Base-by-base conservation (phyloP, 140 eudicot genomes). In the Erigeron philadelphicus region DNA sequence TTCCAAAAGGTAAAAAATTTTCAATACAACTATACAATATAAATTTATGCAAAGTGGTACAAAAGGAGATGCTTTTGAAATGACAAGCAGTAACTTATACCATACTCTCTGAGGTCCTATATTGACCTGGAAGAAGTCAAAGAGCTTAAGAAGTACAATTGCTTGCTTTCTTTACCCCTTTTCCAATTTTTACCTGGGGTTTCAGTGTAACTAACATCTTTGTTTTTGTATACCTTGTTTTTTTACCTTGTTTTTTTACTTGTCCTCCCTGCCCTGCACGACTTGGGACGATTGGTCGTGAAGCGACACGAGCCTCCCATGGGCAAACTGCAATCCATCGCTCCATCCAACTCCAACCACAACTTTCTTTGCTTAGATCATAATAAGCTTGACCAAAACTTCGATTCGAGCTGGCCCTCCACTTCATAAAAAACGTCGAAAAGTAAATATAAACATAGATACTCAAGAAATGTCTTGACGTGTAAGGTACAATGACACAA, bases 131-230 rank as follows among this genome's bases (percentile, higher is more conserved):
- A 25, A 8, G 9, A 35, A 44, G 59, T 58, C 60, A 57, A 57
- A 13, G 49, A 46, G 61, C 18, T 74, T 48, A 66, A 44, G 53
- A 58, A 66, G 68, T 64, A 52, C 72, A 48, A 41, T 68, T 59
- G 80, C 50, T 49, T 57, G 74, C 68, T 58, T 79, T 80, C 4
- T 64, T 61, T 50, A 76, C 45, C 55, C 64, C 50, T 64, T 78
- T 75, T 31, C 66, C 66, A 53, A 70, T 67, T 11, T 70, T 38
- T 61, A 57, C 21, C 13, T 71, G 49, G 23, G 63, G 31, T 73
- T 23, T 73, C 65, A 41, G 70, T 47, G 69, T 40, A 49, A 69
- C 79, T 23, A 64, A 64, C 69, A 42, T 44, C 54, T 64, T 64
- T 64, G 55, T 44, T 64, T 64, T 64, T 17, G 54, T n/a, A 46